Percentiles rank a stretch among this genome's conserved stretches.
phyloP scores from a whole-genome alignment of 2,329 filamentous ascomycete species.

The Penicillium sp. region DNA sequence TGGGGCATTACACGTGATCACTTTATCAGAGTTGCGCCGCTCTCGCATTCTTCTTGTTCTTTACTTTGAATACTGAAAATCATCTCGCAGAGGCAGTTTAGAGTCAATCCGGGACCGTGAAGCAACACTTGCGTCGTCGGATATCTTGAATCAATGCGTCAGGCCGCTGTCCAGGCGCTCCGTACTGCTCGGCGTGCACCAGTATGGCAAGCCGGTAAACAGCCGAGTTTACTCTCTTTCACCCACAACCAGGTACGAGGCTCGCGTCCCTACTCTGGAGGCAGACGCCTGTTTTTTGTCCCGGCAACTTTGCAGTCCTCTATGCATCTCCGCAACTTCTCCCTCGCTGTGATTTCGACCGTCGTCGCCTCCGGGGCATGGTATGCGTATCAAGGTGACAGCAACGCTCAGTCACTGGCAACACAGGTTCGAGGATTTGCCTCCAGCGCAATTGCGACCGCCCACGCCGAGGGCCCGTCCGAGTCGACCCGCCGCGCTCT shows the following conservation, averaged over 20 bases:
- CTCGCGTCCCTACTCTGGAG: slow-evolving; percentile 33
- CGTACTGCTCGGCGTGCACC: slow-evolving; percentile 46
- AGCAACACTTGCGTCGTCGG: background rate
- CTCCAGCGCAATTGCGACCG: slow-evolving; percentile 22
- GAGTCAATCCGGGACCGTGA: slow-evolving; percentile 2
- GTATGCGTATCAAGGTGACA: slow-evolving; percentile 46
- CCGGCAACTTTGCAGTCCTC: slow-evolving; percentile 41
- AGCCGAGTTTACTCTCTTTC: slow-evolving; percentile 35
- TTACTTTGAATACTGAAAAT: slow-evolving; percentile 2
- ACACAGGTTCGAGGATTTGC: slow-evolving; percentile 23
- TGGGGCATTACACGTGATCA: slow-evolving; percentile 19
- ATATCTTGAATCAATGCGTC: slow-evolving; percentile 42
- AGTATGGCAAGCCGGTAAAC: slow-evolving; percentile 42
- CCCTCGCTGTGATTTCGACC: slow-evolving; percentile 46
- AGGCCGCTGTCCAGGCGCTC: slow-evolving; percentile 44
- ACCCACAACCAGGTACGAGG: slow-evolving; percentile 36
- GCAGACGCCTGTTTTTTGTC: slow-evolving; percentile 33
- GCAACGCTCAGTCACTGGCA: slow-evolving; percentile 24
- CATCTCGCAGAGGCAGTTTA: slow-evolving; percentile 4
- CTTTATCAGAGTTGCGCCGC: slow-evolving; percentile 11
- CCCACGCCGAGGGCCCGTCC: slow-evolving; percentile 42
- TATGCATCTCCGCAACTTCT: slow-evolving; percentile 49
- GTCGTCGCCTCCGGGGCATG: slow-evolving; percentile 48
- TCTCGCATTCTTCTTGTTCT: slow-evolving; percentile 9
- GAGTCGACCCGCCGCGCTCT: slow-evolving; percentile 63